Evolutionary conservation across 1,284 basidiomycete species (phyloP), one percentile per base, ranked within the genome.

Genomic region (Sanghuangporus weigelae): DNA sequence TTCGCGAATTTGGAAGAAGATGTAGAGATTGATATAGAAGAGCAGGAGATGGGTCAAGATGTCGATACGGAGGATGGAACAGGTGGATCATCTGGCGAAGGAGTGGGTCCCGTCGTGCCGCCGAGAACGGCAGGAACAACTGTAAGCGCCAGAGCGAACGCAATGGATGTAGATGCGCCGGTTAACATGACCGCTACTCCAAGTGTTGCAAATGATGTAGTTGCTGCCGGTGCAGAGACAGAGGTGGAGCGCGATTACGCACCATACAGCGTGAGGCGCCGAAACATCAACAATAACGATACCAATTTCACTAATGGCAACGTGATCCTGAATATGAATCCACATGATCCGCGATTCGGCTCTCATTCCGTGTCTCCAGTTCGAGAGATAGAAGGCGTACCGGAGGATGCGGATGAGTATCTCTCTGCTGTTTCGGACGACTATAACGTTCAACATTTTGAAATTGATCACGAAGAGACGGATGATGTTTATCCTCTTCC

Each of bases 1-100:
- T 97, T 93, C 73, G 95, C 95, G 11, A 93, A 98, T 73, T 83
- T 99, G 12, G 95, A 98, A 60, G 95, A 96, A 64, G 96, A 99
- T 72, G 95, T 98, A 44, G 96, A 98, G 74, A 66, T 69, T 3
- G 71, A 76, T 31, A 68, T 62, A 0, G 73, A 68, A 46, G 44
- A 46, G 1, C 7, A n/a, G 16, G 16, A 16, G 1, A 19, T 46
- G 11, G 26, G 3, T 31, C 26, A 31, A 5, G 65, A 63, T 35
- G 71, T 73, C 38, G 64, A 55, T 26, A 61, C 46, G 26, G 66
- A 66, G 36, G 54, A 51, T 36, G 40, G 40, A 42, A 12, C 55
- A 3, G 60, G 66, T n/a, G 75, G 75, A 40, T 68, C 72, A 14
- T 73, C 71, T 19, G 64, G 70, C 3, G 71, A 72, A 3, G 77